Conservation (phyloP, 768 basidiomycete genomes). For the Termitomyces bulborhizus region DNA sequence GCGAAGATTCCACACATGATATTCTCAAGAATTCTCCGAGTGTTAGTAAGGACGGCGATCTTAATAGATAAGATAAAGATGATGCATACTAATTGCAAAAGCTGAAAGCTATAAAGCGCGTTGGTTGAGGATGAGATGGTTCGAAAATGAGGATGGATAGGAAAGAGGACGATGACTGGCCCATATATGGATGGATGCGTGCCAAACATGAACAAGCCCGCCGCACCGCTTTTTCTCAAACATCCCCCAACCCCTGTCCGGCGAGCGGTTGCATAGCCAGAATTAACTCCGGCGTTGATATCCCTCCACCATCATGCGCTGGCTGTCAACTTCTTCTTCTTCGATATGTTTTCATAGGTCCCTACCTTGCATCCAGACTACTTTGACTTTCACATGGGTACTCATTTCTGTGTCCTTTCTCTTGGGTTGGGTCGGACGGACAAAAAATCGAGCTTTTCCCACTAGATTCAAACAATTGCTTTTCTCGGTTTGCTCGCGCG, state of each 20-base stretch:
- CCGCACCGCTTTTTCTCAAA: constrained; percentile 13
- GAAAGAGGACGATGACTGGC: not conserved
- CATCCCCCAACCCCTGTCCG: constrained; percentile 7
- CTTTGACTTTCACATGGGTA: not conserved
- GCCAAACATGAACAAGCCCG: constrained; percentile 26
- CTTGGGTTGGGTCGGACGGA: too few relatives aligned
- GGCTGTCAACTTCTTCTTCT: not conserved
- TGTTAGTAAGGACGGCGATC: not conserved
- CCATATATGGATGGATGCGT: constrained; percentile 16
- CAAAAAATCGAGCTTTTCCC: too few relatives aligned
- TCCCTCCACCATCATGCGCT: not conserved
- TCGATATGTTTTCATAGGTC: not conserved
- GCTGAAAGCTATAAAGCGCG: constrained; percentile 19
- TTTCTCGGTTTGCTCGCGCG: not conserved
- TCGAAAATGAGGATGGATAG: constrained; percentile 7
- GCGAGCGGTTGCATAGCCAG: not conserved
- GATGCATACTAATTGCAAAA: constrained; percentile 13
- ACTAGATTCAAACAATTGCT: not conserved
- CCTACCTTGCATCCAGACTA: not conserved
- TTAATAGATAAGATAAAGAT: not conserved
- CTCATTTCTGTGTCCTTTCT: too few relatives aligned
- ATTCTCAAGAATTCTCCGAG: not conserved
- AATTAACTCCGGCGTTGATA: not conserved
- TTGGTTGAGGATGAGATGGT: constrained; percentile 15
- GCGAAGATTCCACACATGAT: constrained; percentile 94